phyloP scores from a whole-genome alignment of 805 yeast genomes.

The Ogataea nonfermentans region DNA sequence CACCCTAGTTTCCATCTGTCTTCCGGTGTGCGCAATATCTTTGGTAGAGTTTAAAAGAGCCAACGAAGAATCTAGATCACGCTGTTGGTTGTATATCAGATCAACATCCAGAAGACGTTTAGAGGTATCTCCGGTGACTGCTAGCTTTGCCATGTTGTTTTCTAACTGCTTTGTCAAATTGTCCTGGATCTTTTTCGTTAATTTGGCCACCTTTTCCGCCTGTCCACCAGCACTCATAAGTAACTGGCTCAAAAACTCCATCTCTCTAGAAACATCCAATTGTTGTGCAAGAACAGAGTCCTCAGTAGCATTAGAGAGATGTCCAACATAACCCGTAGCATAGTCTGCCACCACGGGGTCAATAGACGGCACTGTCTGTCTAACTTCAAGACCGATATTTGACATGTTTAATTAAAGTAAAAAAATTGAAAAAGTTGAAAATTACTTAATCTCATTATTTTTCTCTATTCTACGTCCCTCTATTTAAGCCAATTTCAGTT shows the following conservation, averaged over 20 bases:
- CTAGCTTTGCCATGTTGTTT: slow-evolving; percentile 70
- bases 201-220: slow-evolving; percentile 46
- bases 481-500: slow-evolving; percentile 52
- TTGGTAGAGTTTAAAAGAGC: slow-evolving; percentile 74
- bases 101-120: slow-evolving; percentile 81
- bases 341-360: slow-evolving; percentile 88
- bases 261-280: slow-evolving; percentile 64
- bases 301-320: slow-evolving; percentile 71
- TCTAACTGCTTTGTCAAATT: slow-evolving; percentile 51
- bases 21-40: slow-evolving; percentile 88
- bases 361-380: slow-evolving; percentile 81
- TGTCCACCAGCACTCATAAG: slow-evolving; percentile 84
- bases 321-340: slow-evolving; percentile 87
- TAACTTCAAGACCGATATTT: slow-evolving; percentile 51
- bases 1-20: slow-evolving; percentile 89
- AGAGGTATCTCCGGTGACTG: slow-evolving; percentile 82
- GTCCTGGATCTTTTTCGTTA: slow-evolving; percentile 47
- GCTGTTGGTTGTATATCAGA: slow-evolving; percentile 64
- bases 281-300: slow-evolving; percentile 80
- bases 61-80: slow-evolving; percentile 73
- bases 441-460: not conserved
- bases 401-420: slow-evolving; percentile 26
- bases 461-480: not conserved
- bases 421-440: not conserved
- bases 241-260: slow-evolving; percentile 62